phyloP scores from a whole-genome alignment of 805 yeast species.

The Isabelozyma rhagii region DNA sequence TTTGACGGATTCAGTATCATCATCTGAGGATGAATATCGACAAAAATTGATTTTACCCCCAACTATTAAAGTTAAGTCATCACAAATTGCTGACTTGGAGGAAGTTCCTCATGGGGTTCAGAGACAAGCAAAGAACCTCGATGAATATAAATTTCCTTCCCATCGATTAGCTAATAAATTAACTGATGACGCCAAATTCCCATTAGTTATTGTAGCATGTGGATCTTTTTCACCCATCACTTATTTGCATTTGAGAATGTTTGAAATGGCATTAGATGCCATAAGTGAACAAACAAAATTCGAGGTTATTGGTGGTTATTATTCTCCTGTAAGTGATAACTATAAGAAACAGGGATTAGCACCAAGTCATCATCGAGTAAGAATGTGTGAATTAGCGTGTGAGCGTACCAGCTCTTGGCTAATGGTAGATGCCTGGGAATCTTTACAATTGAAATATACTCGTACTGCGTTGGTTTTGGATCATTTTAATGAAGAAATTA shows the following conservation, averaged over 20 bases:
- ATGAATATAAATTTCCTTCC: constrained; percentile 76
- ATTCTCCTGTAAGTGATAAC: constrained; percentile 91
- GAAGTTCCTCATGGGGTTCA: constrained; percentile 95
- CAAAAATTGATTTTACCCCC: constrained; percentile 28
- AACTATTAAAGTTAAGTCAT: constrained; percentile 44
- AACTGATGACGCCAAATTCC: constrained; percentile 73
- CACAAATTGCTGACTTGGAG: constrained; percentile 88
- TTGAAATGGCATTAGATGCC: constrained; percentile 97
- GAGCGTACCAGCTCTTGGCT: constrained; percentile 96
- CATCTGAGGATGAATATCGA: constrained; percentile 40
- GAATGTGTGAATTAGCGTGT: constrained; percentile 98
- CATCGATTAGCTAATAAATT: constrained; percentile 75
- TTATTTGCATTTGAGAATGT: constrained; percentile 92
- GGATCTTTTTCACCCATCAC: constrained; percentile 97
- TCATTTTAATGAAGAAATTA: constrained; percentile 94
- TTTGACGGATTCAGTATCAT: constrained; percentile 38
- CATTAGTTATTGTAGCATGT: constrained; percentile 93
- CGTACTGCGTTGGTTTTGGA: constrained; percentile 94
- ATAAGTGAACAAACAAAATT: constrained; percentile 88
- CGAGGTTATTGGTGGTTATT: constrained; percentile 95
- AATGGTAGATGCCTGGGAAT: constrained; percentile 99
- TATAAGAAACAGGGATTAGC: constrained; percentile 94
- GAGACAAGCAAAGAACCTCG: constrained; percentile 75
- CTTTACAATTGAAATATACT: constrained; percentile 84
- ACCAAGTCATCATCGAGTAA: constrained; percentile 80